Percentiles rank a stretch among this genome's conserved stretches.
phyloP scores from a whole-genome alignment of 2,329 filamentous ascomycete genomes.

The Dothidotthia symphoricarpi region DNA sequence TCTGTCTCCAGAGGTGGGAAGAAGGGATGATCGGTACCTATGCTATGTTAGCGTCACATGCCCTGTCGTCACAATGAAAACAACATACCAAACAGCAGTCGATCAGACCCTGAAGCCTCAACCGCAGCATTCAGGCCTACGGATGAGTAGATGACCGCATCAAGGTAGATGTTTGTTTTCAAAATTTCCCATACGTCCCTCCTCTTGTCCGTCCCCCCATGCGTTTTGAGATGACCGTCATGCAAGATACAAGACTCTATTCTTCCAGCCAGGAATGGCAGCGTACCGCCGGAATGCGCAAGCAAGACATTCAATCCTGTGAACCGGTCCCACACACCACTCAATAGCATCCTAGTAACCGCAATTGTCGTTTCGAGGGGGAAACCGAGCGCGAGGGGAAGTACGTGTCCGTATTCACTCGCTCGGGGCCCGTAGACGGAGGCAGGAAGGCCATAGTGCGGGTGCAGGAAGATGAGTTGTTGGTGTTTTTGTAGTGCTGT shows the following conservation, averaged over 20 bases:
- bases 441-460: conserved; percentile 83
- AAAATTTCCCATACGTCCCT: conserved; percentile 63
- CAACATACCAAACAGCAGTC: conserved; percentile 67
- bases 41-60: conserved; percentile 5
- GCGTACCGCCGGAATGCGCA: conserved; percentile 82
- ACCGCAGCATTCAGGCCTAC: conserved; percentile 71
- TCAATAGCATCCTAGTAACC: conserved; percentile 81
- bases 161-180: conserved; percentile 77
- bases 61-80: not conserved
- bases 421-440: conserved; percentile 74
- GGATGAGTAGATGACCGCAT: conserved; percentile 80
- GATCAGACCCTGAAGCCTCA: conserved; percentile 64
- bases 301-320: conserved; percentile 69
- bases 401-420: conserved; percentile 78
- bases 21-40: conserved; percentile 76
- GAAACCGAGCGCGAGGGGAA: conserved; percentile 82
- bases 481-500: conserved; percentile 62
- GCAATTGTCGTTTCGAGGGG: conserved; percentile 92
- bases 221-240: conserved; percentile 69
- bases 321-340: conserved; percentile 78
- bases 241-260: conserved; percentile 86
- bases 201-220: conserved; percentile 59
- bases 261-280: conserved; percentile 83
- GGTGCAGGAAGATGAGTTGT: conserved; percentile 78
- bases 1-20: conserved; percentile 70